phyloP scores from a whole-genome alignment of 2,329 filamentous ascomycete genomes.

The Fusarium irregulare region DNA sequence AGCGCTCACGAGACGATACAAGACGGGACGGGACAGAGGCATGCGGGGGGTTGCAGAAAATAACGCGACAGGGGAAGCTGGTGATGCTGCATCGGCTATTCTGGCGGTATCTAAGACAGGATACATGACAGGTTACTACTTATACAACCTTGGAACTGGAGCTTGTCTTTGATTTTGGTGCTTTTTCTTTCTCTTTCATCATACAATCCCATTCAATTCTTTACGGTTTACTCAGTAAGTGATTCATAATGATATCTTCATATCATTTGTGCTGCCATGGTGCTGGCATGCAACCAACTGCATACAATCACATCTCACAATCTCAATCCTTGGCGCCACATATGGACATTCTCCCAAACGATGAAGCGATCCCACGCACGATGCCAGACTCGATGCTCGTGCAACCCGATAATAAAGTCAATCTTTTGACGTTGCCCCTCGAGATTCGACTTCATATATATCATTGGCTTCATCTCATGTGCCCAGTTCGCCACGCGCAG shows the following conservation, averaged over 20 bases:
- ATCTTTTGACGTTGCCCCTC: constrained; percentile 52
- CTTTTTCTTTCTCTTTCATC: background rate
- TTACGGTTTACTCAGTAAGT: background rate
- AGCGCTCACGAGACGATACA: constrained; percentile 27
- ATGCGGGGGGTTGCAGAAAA: constrained; percentile 10
- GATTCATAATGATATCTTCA: constrained; percentile 15
- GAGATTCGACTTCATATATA: constrained; percentile 63
- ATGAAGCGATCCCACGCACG: constrained; percentile 17
- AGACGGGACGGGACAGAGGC: background rate
- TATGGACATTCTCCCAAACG: constrained; percentile 16
- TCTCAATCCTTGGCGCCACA: constrained; percentile 1
- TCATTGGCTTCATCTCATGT: constrained; percentile 53
- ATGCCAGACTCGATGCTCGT: constrained; percentile 11
- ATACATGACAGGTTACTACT: constrained; percentile 7
- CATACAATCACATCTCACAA: background rate
- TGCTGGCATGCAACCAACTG: constrained; percentile 12
- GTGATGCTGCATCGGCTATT: constrained; percentile 7
- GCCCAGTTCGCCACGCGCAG: constrained; percentile 53
- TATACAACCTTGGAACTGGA: constrained; percentile 20
- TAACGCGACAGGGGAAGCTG: background rate
- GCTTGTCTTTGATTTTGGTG: background rate
- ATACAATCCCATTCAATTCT: background rate
- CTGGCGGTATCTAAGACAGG: constrained; percentile 1
- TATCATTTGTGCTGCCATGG: constrained; percentile 33
- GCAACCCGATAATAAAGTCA: constrained; percentile 1